Conservation (phyloP, 768 basidiomycete genomes). For the Mycena rebaudengoi region DNA sequence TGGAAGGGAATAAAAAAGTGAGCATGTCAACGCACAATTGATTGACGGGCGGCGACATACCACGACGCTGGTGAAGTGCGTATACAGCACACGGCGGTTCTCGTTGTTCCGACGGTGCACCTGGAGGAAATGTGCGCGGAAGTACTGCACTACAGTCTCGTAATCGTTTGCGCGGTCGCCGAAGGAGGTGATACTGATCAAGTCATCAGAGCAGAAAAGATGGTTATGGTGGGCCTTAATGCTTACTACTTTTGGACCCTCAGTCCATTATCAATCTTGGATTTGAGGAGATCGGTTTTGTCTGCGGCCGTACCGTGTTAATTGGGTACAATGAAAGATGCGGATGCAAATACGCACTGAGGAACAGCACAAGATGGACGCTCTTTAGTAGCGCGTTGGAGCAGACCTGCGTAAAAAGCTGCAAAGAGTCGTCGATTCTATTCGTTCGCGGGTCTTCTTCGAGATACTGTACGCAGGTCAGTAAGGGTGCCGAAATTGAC, state of each 20-base stretch:
- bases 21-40: neutral
- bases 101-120: slow-evolving; percentile 83
- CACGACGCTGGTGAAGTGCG: slow-evolving; percentile 83
- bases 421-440: slow-evolving; percentile 88
- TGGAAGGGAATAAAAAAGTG: slow-evolving; percentile 33
- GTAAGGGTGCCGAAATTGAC: slow-evolving; percentile 8
- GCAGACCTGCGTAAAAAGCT: slow-evolving; percentile 87
- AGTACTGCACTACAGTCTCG: slow-evolving; percentile 84
- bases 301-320: slow-evolving; percentile 49
- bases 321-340: neutral
- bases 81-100: slow-evolving; percentile 81
- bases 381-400: slow-evolving; percentile 82
- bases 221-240: neutral
- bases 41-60: slow-evolving; percentile 52
- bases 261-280: slow-evolving; percentile 76
- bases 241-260: slow-evolving; percentile 83
- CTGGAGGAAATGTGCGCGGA: slow-evolving; percentile 88
- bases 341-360: slow-evolving; percentile 54
- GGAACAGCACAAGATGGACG: slow-evolving; percentile 66
- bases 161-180: slow-evolving; percentile 84
- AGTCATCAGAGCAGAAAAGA: slow-evolving; percentile 18
- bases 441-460: slow-evolving; percentile 89
- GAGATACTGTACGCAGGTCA: slow-evolving; percentile 64
- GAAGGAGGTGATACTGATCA: slow-evolving; percentile 77
- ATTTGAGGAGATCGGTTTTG: slow-evolving; percentile 79